Base-by-base conservation (phyloP, 257 asterid species). In the Rauvolfia tetraphylla region DNA sequence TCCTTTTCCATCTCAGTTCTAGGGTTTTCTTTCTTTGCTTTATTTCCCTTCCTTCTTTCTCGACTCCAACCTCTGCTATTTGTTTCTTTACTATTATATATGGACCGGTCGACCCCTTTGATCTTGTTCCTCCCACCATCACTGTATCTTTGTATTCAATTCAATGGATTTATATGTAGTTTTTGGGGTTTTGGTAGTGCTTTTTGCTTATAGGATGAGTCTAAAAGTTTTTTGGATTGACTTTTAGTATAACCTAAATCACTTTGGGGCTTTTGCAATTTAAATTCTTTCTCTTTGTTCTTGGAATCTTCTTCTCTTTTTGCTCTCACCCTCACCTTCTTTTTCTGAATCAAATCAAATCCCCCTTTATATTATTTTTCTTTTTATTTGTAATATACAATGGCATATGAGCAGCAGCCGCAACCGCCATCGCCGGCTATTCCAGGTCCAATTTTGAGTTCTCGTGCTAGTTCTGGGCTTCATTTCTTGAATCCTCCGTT, bases 331-430 rank as follows among this genome's bases (percentile, higher is more conserved):
- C 65, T 22, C 27, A 11, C 36, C 17, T n/a, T 7, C 34, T n/a
- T 36, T 34, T 36, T 36, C 3, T 18, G 13, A 15, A 65, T 13
- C 69, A 36, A 11, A 34, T 11, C 20, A 14, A 27, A 39, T 22
- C 7, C 38, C n/a, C 36, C 23, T 44, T 61, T 59, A 10, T 14
- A 46, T 46, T 5, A 27, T 54, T 29, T 36, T 41, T 51, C 29
- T 11, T 34, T 46, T 46, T 27, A 44, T n/a, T 49, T 46, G 20
- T 78, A 49, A 41, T 63, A 42, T 76, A 74, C 25, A 71, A 93
- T 93, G 98, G 98, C 97, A 74, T 89, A 92, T 85, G 94, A 85
- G 80, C 95, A 87, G 78, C 96, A 83, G 70, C 90, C 81, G 74
- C 90, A 74, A 41, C 87, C 79, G 46, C 85, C 79, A 42, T 70